phyloP scores from a whole-genome alignment of 805 yeast species.

The Yarrowia bubula region DNA sequence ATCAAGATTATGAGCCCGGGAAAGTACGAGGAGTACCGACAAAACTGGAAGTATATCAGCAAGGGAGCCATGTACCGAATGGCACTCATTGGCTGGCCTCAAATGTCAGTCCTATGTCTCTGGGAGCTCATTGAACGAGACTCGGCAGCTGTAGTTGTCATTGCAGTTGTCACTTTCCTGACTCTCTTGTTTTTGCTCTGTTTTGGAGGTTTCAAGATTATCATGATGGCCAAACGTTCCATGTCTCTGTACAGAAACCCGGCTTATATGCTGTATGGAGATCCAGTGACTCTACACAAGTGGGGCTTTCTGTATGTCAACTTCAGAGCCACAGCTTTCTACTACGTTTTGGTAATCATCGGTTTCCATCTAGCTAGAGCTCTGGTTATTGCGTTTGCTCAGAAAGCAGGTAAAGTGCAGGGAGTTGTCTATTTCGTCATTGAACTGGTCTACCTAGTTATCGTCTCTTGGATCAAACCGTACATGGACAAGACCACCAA shows the following conservation, averaged over 20 bases:
- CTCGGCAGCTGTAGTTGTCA: conserved; percentile 76
- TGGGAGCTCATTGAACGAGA: conserved; percentile 89
- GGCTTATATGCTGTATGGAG: conserved; percentile 87
- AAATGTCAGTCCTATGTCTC: conserved; percentile 70
- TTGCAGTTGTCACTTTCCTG: conserved; percentile 69
- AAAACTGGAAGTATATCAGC: conserved; percentile 76
- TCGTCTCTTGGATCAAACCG: conserved; percentile 72
- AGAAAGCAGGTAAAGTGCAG: conserved; percentile 74
- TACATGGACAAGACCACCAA: conserved; percentile 94
- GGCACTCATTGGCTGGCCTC: conserved; percentile 82
- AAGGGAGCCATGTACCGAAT: conserved; percentile 88
- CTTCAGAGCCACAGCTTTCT: conserved; percentile 82
- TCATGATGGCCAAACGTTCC: conserved; percentile 71
- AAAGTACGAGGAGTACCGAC: conserved; percentile 72
- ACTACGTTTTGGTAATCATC: conserved; percentile 69
- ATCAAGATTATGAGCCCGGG: conserved; percentile 58
- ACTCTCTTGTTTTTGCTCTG: conserved; percentile 57
- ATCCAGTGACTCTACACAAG: conserved; percentile 71
- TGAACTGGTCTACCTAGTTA: conserved; percentile 68
- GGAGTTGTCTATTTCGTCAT: conserved; percentile 72
- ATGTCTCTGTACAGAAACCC: conserved; percentile 76
- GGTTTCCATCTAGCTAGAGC: conserved; percentile 69
- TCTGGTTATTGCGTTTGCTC: conserved; percentile 82
- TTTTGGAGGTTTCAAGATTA: conserved; percentile 74
- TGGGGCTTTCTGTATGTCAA: conserved; percentile 93